Evolutionary conservation across 495 filamentous ascomycete species (phyloP), one percentile per base, ranked within the genome.

Genomic region (Aspergillus kassunensis): DNA sequence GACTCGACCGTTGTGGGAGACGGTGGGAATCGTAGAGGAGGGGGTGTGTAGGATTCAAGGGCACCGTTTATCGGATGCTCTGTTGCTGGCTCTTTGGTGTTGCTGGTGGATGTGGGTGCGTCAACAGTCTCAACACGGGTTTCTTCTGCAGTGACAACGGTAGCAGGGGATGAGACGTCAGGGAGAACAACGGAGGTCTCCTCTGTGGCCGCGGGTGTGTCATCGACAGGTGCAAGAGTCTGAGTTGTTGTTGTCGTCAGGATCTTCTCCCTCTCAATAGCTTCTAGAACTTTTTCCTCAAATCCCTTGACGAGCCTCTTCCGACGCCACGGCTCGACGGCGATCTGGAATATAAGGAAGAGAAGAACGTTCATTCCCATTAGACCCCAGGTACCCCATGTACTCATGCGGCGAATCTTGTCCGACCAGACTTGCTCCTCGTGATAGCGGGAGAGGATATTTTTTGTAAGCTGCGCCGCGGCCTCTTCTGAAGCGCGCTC

Each of bases 371-470:
- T 98, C 36, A 97, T 79, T 6, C 93, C 91, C 93, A 98, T 97
- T 57, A 98, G 70, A 0, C 93, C 93, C 86, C 95, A 97, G 2
- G 93, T 98, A 19, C 93, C 91, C 93, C 93, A 98, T 5, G 93
- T 97, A 58, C 84, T 89, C 81, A 96, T 96, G 52, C 93, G 76
- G 35, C 93, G 80, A 64, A 98, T 98, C 63, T 95, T 93, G 62
- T 98, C 93, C 59, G 87, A 92, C 93, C 93, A 98, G 40, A 98
- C 96, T 75, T 98, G 93, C 70, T 98, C 93, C 69, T 98, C 93
- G 70, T 98, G 93, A 71, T 98, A 98, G 23, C 93, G 83, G 24
- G 84, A 84, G 27, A 97, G 74, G 51, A 97, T 97, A 30, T 80
- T 81, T 33, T 84, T 81, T 63, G 84, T 89, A 41, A 98, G 72